phyloP scores from a whole-genome alignment of 2,329 filamentous ascomycete species.

The Diaporthe eres region DNA sequence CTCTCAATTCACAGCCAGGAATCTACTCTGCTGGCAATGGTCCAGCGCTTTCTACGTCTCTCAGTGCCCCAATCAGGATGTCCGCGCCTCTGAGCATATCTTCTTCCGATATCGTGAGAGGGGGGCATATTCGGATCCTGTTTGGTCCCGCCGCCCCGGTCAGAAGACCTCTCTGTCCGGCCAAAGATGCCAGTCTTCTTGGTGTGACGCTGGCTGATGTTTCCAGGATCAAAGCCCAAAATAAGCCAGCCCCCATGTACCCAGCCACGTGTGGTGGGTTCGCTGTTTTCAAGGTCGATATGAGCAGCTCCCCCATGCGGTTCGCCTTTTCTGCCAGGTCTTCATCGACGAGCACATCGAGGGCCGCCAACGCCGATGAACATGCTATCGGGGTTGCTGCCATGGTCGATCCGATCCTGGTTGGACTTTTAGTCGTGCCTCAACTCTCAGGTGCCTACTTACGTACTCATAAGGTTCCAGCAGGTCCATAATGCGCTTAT shows the following conservation, averaged over 20 bases:
- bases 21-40: constrained; percentile 4
- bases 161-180: constrained; percentile 19
- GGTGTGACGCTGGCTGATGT: constrained; percentile 7
- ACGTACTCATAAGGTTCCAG: constrained; percentile 9
- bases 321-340: background rate
- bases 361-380: constrained; percentile 18
- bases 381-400: constrained; percentile 28
- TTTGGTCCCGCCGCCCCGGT: constrained; percentile 4
- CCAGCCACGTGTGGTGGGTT: constrained; percentile 7
- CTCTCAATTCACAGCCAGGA: background rate
- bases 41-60: background rate
- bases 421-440: background rate
- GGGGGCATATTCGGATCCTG: constrained; percentile 22
- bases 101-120: constrained; percentile 12
- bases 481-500: constrained; percentile 9
- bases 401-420: constrained; percentile 22
- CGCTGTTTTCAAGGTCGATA: constrained; percentile 2
- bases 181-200: constrained; percentile 9
- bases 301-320: constrained; percentile 4
- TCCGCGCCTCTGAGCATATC: constrained; percentile 3
- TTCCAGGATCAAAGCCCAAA: constrained; percentile 19
- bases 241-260: constrained; percentile 17
- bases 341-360: constrained; percentile 21
- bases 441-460: background rate
- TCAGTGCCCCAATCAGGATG: background rate